Evolutionary conservation across 108 stramenopile genomes (phyloP), one percentile per base, ranked within the genome.

Genomic region (Fistulifera pelliculosa): DNA sequence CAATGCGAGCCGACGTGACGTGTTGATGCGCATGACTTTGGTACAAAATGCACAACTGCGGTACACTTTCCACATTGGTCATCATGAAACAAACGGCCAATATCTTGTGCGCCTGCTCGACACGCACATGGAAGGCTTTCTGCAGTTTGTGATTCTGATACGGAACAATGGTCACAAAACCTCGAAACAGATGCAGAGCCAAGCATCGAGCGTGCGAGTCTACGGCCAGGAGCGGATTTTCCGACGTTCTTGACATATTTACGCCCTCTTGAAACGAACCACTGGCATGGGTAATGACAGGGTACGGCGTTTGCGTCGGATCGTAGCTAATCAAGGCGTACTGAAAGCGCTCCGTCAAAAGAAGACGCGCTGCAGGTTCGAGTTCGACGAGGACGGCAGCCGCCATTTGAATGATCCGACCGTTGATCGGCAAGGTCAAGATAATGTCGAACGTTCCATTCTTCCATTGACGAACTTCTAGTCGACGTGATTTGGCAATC

Each of bases 121-220:
- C 60, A 10, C 90, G 76, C 0, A 64, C 58, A 66, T 91, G 83
- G 64, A 82, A 83, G 23, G 79, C 64, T 6, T 8, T 3, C 8
- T 35, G 31, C 31, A 35, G 8, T 35, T 35, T 3, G 3, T 35
- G 3, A 8, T 8, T 8, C 11, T 80, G 62, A 17, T 26, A n/a
- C 16, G 60, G 64, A 41, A 91, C 53, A 8, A 91, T 56, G 1
- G 79, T 85, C 0, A 87, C 54, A 25, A 78, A 63, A 24, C 85
- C 90, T 68, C 84, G 79, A 41, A 79, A 78, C 15, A 81, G 18
- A 68, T 91, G 90, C 49, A 91, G 39, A 0, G 78, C 83, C 27
- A 91, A 61, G 53, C 90, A 91, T 12, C 82, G 51, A 7, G 53
- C 49, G 14, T 72, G 45, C 5, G 81, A 80, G 71, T 90, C 81